Evolutionary conservation across 2,329 filamentous ascomycete species (phyloP).

Genomic region (Colletotrichum sp.): DNA sequence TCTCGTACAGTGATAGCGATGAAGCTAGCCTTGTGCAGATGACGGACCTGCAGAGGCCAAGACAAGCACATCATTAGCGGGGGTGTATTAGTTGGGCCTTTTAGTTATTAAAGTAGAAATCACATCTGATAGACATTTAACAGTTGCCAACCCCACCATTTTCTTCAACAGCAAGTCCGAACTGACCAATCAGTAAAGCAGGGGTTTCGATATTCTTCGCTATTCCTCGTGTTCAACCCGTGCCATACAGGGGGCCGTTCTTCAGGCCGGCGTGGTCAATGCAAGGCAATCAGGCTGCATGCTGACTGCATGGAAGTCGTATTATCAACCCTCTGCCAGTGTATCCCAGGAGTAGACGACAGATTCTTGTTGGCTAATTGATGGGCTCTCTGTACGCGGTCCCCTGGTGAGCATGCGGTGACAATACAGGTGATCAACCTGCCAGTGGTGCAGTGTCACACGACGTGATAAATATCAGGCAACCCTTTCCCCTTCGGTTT

Average conservation of each 20-base stretch:
- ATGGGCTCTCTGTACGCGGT: neutral
- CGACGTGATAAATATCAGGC: neutral
- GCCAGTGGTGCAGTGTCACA: neutral
- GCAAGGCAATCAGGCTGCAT: neutral
- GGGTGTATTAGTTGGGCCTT: neutral
- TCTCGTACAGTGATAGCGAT: constrained; percentile 35
- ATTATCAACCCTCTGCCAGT: neutral
- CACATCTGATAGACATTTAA: too few relatives aligned
- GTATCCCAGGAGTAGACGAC: neutral
- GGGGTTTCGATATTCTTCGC: neutral
- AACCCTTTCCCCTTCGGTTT: fast-evolving
- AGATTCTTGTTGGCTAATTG: neutral
- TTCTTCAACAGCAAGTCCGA: neutral
- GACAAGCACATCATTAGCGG: neutral
- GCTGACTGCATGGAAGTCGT: neutral
- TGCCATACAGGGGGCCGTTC: neutral
- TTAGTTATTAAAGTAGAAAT: neutral
- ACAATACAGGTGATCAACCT: neutral
- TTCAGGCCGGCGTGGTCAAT: neutral
- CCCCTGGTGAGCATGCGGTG: neutral
- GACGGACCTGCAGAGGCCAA: constrained; percentile 24
- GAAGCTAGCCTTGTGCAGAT: constrained; percentile 36
- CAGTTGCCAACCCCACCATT: neutral
- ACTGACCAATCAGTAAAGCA: neutral
- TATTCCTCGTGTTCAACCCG: neutral